Evolutionary conservation across 2,329 filamentous ascomycete genomes (phyloP).

Genomic region (Talaromyces amestolkiae): DNA sequence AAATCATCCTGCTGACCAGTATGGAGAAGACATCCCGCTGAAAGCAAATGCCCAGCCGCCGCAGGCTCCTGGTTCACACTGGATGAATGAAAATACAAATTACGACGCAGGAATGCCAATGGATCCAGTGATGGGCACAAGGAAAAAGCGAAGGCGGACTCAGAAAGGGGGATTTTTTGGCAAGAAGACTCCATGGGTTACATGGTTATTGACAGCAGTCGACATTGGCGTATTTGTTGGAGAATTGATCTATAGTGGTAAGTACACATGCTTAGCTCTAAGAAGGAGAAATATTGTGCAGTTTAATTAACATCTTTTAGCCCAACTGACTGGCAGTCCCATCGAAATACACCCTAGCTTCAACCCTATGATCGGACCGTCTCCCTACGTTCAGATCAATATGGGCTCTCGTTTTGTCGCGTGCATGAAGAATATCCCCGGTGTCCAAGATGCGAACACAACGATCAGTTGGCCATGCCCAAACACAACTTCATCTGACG

Average conservation of each 20-base stretch:
- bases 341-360: conserved; percentile 73
- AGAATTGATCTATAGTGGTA: conserved; percentile 82
- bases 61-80: conserved; percentile 33
- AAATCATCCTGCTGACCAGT: conserved; percentile 35
- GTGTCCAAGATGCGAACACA: conserved; percentile 38
- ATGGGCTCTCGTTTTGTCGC: conserved; percentile 92
- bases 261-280: conserved; percentile 29
- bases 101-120: conserved; percentile 42
- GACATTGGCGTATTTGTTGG: conserved; percentile 86
- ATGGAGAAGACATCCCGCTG: conserved; percentile 44
- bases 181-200: conserved; percentile 69
- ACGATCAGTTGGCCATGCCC: conserved; percentile 70
- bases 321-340: conserved; percentile 69
- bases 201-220: conserved; percentile 72
- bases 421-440: conserved; percentile 78
- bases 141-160: conserved; percentile 17
- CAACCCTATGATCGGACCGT: conserved; percentile 97
- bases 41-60: conserved; percentile 36
- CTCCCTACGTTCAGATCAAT: conserved; percentile 84
- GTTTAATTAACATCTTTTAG: neutral
- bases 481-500: conserved; percentile 64
- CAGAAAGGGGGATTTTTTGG: conserved; percentile 48
- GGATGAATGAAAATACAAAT: conserved; percentile 44
- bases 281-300: neutral
- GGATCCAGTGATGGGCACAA: conserved; percentile 23